Base-by-base conservation (phyloP, 805 yeast genomes). In the Pichia deserticola region DNA sequence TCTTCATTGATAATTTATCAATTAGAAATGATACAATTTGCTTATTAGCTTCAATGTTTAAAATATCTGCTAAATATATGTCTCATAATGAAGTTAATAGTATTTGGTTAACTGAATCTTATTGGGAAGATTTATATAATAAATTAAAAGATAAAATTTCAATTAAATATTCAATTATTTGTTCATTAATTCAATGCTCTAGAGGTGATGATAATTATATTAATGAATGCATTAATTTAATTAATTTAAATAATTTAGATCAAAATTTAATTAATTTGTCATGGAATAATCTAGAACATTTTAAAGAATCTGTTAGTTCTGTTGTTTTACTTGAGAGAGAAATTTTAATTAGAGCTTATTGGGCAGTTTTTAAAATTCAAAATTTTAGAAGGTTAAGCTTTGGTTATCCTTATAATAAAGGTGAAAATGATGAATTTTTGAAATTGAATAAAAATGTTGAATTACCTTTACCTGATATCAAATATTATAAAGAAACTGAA, bases 331-430 rank as follows among this genome's bases (percentile, higher is more conserved):
- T 64, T 8, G 65, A 63, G 35, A 61, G 72, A 41, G 73, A 71
- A 48, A 57, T 61, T 43, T 48, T 61, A 37, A 47, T 67, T 8
- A 56, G 75, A 51, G 54, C 65, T 4, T 51, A 71, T 11, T 73
- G 76, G 76, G 63, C 65, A 5, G 60, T 66, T 7, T 73, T 70
- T 69, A 67, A 64, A 50, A 54, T 66, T 44, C 64, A 65, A 47
- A 64, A 62, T 11, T 67, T 61, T 48, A 49, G 67, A 29, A 60
- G 74, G 51, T 49, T 67, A 29, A 62, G 64, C 54, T 57, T 63
- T 53, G 74, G 73, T 1, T 59, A 58, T 44, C 74, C 75, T n/a
- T 70, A 63, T 50, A 49, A 53, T 6, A 45, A 25, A n/a, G 48
- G 40, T 7, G 35, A 20, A 27, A 32, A 27, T 5, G 44, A 43